Evolutionary conservation across 2,329 filamentous ascomycete species (phyloP), one percentile per base, ranked within the genome.

Genomic region (Aspergillus terreus): DNA sequence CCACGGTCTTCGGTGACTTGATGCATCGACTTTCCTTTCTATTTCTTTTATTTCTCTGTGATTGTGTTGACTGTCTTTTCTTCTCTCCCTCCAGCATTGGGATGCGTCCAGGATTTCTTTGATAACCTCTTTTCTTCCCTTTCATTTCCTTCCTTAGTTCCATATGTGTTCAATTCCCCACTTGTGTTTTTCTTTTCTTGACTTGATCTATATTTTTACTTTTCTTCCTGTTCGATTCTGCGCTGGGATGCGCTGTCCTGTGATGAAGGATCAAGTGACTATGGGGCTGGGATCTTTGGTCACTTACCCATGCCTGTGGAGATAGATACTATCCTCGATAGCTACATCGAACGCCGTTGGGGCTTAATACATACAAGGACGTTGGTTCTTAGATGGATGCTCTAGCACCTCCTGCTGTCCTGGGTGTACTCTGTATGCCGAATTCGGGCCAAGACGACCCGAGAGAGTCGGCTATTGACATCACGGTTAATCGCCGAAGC

Each of bases 31-130:
- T 36, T 23, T 49, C 43, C 50, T 25, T 52, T 32, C 43, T 30
- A 27, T 54, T 33, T 41, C 27, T 46, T 36, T 53, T 35, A 19
- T 17, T 36, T 32, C 25, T 44, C 27, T 54, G 12, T 47, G 14
- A n/a, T 17, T 38, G 35, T 42, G 40, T 21, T 42, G 15, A 10
- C 19, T 17, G 11, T 35, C 33, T 23, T 36, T 32, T 53, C 15
- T 46, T 30, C 30, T 47, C 35, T 35, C 40, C 36, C 45, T 38
- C 35, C 46, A 49, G 41, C 50, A 52, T 52, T 52, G 50, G 50
- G 50, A 49, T 49, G 50, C 50, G 42, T 51, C 35, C 30, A 47
- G 44, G 44, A 32, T 42, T 41, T 43, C 17, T 51, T 47, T 15
- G 44, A 43, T 41, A 9, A 33, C 47, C 19, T 35, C n/a, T 19